Base-by-base conservation (phyloP, 2,329 filamentous ascomycete genomes). In the Penicillium brevicompactum region DNA sequence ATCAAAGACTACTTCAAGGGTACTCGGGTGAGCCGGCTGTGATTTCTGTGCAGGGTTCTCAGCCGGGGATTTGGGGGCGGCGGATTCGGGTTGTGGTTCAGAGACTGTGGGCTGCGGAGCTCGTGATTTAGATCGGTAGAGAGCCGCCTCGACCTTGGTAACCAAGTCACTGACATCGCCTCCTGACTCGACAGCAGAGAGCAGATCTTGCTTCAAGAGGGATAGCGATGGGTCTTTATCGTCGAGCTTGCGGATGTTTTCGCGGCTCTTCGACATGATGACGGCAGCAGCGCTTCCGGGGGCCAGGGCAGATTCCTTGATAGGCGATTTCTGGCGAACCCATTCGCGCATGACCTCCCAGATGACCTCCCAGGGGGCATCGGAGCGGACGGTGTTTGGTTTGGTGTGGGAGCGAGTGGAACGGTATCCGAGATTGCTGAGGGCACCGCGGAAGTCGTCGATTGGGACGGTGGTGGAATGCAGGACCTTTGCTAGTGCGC, bases 321-420 rank as follows among this genome's bases (percentile, higher is more conserved):
- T 81, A 0, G 92, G 92, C 0, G 84, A 82, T 66, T 88, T 89
- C 70, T 96, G 91, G 22, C 88, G 84, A 13, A 90, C 85, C 91
- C 92, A 99, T 74, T 96, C 92, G 24, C 90, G 84, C 85, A 97
- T 94, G 27, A 97, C 80, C 70, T 95, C 89, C 92, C 94, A 97
- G 46, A 99, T 84, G 0, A 91, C 87, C 4, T 80, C 80, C 92
- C 92, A 99, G 0, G 92, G 90, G 13, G 94, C 94, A 74, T 97
- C 87, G 0, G 94, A 97, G 78, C 95, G 96, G 74, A 97, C 87
- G 67, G 90, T 94, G 24, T 92, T 93, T 0, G 91, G 84, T 63
- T 92, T 91, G 65, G 91, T 91, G 73, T 99, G 94, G 64, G 90
- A 96, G 66, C 93, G 86, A 1, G 90, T 90, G 3, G 89, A 89